Base-by-base conservation (phyloP, 2,329 filamentous ascomycete genomes). In the Fusarium denticulatum region DNA sequence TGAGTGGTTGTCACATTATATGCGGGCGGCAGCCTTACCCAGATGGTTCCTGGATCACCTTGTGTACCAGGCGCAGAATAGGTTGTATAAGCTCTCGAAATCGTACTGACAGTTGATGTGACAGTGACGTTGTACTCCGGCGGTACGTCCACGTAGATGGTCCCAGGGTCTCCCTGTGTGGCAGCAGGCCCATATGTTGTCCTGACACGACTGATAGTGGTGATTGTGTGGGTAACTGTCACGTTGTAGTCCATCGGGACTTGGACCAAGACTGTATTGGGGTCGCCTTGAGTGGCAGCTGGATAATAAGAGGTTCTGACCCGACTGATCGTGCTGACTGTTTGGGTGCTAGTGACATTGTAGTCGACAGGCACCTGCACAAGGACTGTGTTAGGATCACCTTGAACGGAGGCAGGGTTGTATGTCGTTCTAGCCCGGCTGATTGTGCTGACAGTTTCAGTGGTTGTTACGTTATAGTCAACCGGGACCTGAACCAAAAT, bases 21-120 rank as follows among this genome's bases (percentile, higher is more conserved):
- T 9, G 28, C 50, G 8, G 63, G 56, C 32, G 64, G 66, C 9
- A 46, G 11, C 18, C 55, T 36, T 12, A 69, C 42, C 20, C 47
- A 46, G 13, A 69, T n/a, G 16, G 66, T 69, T n/a, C 66, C 66
- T 11, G 66, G 66, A 26, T 69, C 64, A 15, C 63, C 66, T 42
- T 42, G 40, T 8, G 40, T 47, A 16, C 28, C 53, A 11, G 65
- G 62, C 1, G 62, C 24, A 7, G 45, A 60, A 43, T 66, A 68
- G 5, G 62, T 60, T 5, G 62, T 67, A 22, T 46, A 59, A 7
- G 64, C 26, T 20, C 53, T 32, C 20, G 39, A 55, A 26, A 67
- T 64, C 5, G 64, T 64, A 16, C 30, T 32, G 16, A 64, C 55
- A 7, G 46, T 52, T 16, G 30, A 16, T 5, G 66, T 69, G 20